These are phyloP conservation scores for Cyphellophora europaea DNA, from an alignment of 2,329 filamentous ascomycete species.

Conservation along the genomic window DNA sequence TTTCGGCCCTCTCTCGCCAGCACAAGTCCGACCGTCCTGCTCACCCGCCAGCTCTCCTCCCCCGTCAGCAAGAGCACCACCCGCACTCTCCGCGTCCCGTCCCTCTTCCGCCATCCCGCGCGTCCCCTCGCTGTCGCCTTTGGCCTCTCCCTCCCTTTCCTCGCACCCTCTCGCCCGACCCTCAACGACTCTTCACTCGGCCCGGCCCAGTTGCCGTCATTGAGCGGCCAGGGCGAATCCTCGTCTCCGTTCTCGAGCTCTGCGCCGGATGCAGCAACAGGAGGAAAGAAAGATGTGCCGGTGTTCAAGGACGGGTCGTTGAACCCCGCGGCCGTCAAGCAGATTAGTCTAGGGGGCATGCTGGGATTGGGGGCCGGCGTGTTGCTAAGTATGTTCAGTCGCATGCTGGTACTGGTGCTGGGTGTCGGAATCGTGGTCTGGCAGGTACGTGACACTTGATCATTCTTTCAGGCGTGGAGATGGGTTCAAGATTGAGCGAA, in stretches of 20 bases:
- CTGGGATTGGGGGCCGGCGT: constrained; percentile 34
- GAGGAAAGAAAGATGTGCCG: constrained; percentile 10
- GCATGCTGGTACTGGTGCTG: constrained; percentile 32
- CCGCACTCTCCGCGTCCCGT: no score
- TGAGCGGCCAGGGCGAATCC: constrained; percentile 16
- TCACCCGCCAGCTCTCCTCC: no score
- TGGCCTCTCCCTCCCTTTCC: constrained; percentile 15
- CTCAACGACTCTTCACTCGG: neutral
- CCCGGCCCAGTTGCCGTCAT: no score
- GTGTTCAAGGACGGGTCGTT: constrained; percentile 1
- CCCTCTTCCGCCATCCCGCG: no score
- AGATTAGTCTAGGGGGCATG: constrained; percentile 36
- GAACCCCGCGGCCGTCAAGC: constrained; percentile 26
- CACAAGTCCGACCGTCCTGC: no score
- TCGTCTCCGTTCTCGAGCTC: constrained; percentile 1
- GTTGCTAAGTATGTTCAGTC: constrained; percentile 34
- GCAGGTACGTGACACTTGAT: constrained; percentile 29
- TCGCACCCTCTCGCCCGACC: constrained; percentile 5
- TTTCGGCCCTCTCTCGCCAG: no score
- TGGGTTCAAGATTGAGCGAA: no score
- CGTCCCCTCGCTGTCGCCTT: constrained; percentile 13
- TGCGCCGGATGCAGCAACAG: constrained; percentile 11
- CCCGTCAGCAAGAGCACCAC: no score
- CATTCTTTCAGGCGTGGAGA: no score
- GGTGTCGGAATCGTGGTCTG: constrained; percentile 34